phyloP scores from a whole-genome alignment of 2,329 filamentous ascomycete genomes.

The Calonectria pseudoturangicola region DNA sequence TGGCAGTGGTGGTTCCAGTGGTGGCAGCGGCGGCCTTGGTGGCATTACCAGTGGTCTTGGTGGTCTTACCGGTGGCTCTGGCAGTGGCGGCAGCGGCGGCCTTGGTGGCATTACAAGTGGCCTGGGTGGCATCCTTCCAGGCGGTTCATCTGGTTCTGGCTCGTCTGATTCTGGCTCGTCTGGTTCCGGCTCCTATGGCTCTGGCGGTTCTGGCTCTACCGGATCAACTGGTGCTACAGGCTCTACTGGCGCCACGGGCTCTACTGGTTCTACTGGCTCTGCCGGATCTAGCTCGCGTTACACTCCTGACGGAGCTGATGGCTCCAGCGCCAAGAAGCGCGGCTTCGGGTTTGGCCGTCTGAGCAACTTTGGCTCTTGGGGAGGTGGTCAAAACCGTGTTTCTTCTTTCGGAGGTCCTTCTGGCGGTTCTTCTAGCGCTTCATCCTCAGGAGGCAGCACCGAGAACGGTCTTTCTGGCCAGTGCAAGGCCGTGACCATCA shows the following conservation, averaged over 20 bases:
- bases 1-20: neutral
- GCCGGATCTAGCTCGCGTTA: neutral
- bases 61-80: neutral
- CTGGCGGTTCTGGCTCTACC: neutral
- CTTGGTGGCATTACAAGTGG: neutral
- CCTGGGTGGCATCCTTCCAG: neutral
- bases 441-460: conserved; percentile 40
- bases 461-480: conserved; percentile 51
- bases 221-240: neutral
- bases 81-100: neutral
- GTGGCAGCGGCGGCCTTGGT: neutral
- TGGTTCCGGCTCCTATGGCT: conserved; percentile 1
- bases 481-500: conserved; percentile 65
- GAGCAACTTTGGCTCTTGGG: neutral
- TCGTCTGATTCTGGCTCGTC: neutral
- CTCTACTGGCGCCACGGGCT: neutral
- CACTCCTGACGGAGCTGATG: neutral
- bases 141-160: neutral
- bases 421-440: neutral
- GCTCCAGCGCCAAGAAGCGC: neutral
- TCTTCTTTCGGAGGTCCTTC: neutral
- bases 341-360: neutral
- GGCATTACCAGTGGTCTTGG: neutral
- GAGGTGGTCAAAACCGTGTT: neutral
- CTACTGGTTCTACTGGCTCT: neutral